Percentiles rank a stretch among this genome's conserved stretches.
Evolutionary conservation across 1,284 basidiomycete species (phyloP).

Genomic region (Ustilago cynodontis): DNA sequence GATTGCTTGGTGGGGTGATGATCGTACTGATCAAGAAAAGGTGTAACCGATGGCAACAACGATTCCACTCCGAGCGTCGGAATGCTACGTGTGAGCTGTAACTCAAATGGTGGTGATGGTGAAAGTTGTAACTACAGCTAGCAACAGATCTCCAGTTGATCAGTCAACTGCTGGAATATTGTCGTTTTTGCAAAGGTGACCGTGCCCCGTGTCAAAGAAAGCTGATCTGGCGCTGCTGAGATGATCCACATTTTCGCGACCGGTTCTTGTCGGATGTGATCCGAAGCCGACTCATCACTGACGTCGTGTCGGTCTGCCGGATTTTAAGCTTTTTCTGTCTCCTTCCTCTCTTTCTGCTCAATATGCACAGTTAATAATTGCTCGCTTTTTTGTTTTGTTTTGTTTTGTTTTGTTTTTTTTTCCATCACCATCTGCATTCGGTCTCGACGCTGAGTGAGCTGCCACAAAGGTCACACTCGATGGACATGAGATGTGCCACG

Average conservation of each 20-base stretch:
- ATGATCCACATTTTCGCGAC: not conserved
- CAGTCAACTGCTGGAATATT: not conserved
- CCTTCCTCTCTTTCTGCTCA: not conserved
- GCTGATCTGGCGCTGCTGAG: not conserved
- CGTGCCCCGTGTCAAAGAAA: not conserved
- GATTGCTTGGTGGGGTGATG: not conserved
- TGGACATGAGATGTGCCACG: not conserved
- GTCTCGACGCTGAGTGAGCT: not conserved
- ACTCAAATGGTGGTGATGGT: not conserved
- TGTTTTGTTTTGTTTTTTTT: too few species aligned
- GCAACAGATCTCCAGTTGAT: not conserved
- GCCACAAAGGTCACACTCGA: not conserved
- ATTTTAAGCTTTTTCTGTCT: constrained; percentile 10
- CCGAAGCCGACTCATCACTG: constrained; percentile 15
- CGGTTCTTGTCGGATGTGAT: constrained; percentile 8
- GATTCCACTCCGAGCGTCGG: not conserved
- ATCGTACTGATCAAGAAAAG: constrained; percentile 1
- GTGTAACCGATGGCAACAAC: not conserved
- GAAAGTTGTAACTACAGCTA: not conserved
- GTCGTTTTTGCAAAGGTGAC: not conserved
- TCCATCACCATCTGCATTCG: not conserved
- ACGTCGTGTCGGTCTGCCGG: not conserved
- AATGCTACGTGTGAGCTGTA: not conserved
- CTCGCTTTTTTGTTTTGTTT: too few species aligned
- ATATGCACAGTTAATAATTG: too few species aligned